Base-by-base conservation (phyloP, 495 filamentous ascomycete species). In the Penicillium longicatenatum region DNA sequence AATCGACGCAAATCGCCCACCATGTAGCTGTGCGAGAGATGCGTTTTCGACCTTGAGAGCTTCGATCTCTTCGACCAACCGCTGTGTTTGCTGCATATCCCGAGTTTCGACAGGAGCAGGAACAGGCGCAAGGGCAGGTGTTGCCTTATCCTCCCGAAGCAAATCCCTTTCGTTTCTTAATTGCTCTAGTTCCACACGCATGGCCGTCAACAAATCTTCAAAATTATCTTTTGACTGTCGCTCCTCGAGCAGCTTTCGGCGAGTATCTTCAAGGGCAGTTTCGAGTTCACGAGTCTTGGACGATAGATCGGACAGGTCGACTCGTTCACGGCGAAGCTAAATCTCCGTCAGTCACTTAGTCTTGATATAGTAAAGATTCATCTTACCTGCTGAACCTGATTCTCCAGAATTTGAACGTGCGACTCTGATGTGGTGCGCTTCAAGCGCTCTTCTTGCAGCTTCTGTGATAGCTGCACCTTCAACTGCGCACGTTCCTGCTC, bases 401-500 rank as follows among this genome's bases (percentile, higher is more conserved):
- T 85, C 61, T 94, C 91, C 14, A 98, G 73, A 37, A 87, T 83
- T 45, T 87, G 87, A 39, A 96, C 87, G 70, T 96, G 91, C 45
- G 81, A 79, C 70, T 98, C 93, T 29, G 94, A 82, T 42, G 83
- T 78, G 57, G 88, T 84, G 30, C 95, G 82, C 60, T 82, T 82
- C 22, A 80, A 71, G 42, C 93, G 85, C 72, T 97, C 94, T 51
- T 94, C 89, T 64, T 96, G 90, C 55, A 95, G 76, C 65, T 90
- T 93, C 53, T 86, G 83, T 2, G 87, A 87, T 54, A 96, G 80
- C 45, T 94, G 90, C 24, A 96, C 82, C 65, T 90, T 88, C 54
- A 98, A 78, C 66, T 90, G 86, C 8, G 93, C 94, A 60, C 90
- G 90, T 62, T 97, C 92, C 70, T 97, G 94, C 75, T 98, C 93